These are phyloP conservation scores for Trichophyton rubrum DNA, from an alignment of 2,329 filamentous ascomycete genomes.

Conservation along the genomic window DNA sequence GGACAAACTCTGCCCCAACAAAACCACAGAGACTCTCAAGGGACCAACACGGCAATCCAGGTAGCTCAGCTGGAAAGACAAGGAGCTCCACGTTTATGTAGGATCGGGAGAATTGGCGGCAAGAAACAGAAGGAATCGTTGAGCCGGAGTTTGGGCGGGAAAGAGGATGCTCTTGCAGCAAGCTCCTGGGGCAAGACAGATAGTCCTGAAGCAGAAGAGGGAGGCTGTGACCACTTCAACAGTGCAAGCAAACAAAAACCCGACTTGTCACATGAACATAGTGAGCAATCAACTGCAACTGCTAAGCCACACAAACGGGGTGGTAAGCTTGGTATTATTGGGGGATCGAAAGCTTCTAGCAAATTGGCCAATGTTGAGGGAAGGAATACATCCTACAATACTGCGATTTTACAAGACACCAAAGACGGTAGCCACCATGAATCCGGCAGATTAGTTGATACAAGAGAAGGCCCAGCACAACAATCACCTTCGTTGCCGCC, in stretches of 20 bases:
- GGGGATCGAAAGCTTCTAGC: slow-evolving; percentile 11
- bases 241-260: neutral
- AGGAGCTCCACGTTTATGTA: slow-evolving; percentile 7
- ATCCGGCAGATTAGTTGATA: neutral
- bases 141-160: neutral
- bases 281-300: slow-evolving; percentile 10
- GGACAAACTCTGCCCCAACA: slow-evolving; percentile 5
- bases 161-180: neutral
- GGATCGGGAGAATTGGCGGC: slow-evolving; percentile 23
- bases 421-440: neutral
- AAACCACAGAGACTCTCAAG: neutral
- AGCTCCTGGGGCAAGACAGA: slow-evolving; percentile 11
- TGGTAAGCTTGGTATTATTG: slow-evolving; percentile 27
- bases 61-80: neutral
- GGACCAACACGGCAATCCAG: slow-evolving; percentile 5
- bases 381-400: neutral
- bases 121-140: slow-evolving; percentile 18
- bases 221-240: slow-evolving; percentile 6
- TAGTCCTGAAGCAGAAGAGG: slow-evolving; percentile 10
- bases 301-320: slow-evolving; percentile 15
- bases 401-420: no score
- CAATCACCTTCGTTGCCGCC: neutral
- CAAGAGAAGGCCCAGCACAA: neutral
- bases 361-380: slow-evolving; percentile 3
- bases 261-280: slow-evolving; percentile 6